These are phyloP conservation scores for Cercophora newfieldiana DNA, from an alignment of 495 filamentous ascomycete species.

Conservation along the genomic window DNA sequence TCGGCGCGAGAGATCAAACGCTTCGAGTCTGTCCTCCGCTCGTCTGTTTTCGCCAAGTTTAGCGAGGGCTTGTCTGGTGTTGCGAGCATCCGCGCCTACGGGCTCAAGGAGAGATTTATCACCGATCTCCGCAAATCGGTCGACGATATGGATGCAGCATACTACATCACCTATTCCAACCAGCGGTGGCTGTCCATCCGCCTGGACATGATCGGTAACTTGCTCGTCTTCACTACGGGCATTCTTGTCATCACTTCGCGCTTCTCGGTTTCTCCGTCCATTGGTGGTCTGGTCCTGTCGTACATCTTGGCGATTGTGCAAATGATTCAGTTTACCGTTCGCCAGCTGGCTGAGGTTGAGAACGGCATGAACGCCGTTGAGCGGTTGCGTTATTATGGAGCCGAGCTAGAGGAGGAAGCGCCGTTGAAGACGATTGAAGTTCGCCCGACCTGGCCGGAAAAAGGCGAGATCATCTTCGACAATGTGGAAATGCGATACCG, in stretches of 20 bases:
- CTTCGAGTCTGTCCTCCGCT: constrained; percentile 85
- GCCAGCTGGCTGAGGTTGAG: constrained; percentile 93
- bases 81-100: constrained; percentile 85
- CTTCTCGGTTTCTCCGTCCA: constrained; percentile 83
- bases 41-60: constrained; percentile 86
- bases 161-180: constrained; percentile 91
- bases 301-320: constrained; percentile 94
- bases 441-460: constrained; percentile 73
- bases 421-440: constrained; percentile 72
- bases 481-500: constrained; percentile 92
- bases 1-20: constrained; percentile 94
- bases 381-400: constrained; percentile 90
- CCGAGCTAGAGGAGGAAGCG: constrained; percentile 81
- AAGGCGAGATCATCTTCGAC: constrained; percentile 80
- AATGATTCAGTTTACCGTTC: constrained; percentile 92
- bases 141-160: constrained; percentile 89
- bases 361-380: constrained; percentile 98
- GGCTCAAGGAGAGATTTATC: constrained; percentile 71
- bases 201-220: constrained; percentile 78
- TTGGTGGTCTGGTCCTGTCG: constrained; percentile 81
- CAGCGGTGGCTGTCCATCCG: constrained; percentile 88
- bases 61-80: constrained; percentile 82
- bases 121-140: constrained; percentile 66
- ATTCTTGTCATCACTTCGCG: constrained; percentile 92
- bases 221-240: constrained; percentile 80